phyloP scores from a whole-genome alignment of 768 basidiomycete genomes.

The Calocera viscosa region DNA sequence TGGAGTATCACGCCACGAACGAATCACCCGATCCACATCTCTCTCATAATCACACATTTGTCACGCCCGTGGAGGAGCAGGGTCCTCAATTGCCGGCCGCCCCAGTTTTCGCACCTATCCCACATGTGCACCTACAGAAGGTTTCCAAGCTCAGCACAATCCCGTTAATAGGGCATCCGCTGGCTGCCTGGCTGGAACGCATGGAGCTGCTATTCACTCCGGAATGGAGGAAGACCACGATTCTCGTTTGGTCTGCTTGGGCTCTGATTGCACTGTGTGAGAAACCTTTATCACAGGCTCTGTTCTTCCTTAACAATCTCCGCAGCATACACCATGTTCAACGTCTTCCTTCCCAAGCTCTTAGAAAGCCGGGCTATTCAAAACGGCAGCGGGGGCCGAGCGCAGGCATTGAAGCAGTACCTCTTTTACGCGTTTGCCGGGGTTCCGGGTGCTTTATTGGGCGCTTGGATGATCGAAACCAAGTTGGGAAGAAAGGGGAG shows the following conservation, averaged over 20 bases:
- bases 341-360: slow-evolving; percentile 78
- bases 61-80: slow-evolving; percentile 18
- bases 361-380: slow-evolving; percentile 45
- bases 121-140: slow-evolving; percentile 30
- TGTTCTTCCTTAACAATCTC: neutral
- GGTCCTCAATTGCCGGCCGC: neutral
- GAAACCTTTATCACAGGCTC: slow-evolving; percentile 20
- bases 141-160: neutral
- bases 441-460: slow-evolving; percentile 75
- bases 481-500: slow-evolving; percentile 48
- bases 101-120: neutral
- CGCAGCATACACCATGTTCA: slow-evolving; percentile 80
- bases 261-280: slow-evolving; percentile 60
- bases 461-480: slow-evolving; percentile 69
- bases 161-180: slow-evolving; percentile 35
- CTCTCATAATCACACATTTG: slow-evolving; percentile 20
- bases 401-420: slow-evolving; percentile 67
- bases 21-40: slow-evolving; percentile 3
- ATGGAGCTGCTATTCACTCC: slow-evolving; percentile 58
- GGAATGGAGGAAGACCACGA: slow-evolving; percentile 62
- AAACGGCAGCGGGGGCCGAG: slow-evolving; percentile 22
- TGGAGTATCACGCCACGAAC: neutral
- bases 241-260: slow-evolving; percentile 73
- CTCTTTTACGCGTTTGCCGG: slow-evolving; percentile 74
- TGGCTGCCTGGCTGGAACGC: slow-evolving; percentile 57